Evolutionary conservation across 331 rosid species (phyloP).

Genomic region (Pyracantha coccinea): DNA sequence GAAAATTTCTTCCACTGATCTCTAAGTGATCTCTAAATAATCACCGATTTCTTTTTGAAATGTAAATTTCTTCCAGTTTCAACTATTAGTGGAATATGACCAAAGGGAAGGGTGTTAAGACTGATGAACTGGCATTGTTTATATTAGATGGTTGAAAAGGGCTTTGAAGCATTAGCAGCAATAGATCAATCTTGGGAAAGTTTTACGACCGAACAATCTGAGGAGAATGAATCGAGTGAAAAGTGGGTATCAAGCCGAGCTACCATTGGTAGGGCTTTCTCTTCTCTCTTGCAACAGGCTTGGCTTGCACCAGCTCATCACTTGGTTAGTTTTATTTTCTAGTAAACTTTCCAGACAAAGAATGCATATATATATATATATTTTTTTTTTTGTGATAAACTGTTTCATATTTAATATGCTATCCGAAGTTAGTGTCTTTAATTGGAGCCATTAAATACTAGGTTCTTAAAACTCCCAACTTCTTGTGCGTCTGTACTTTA

Average conservation of each 20-base stretch:
- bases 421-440: background rate
- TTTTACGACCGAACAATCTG: conserved; percentile 48
- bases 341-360: conserved; percentile 1
- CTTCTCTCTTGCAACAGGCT: conserved; percentile 74
- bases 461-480: background rate
- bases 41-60: background rate
- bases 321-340: conserved; percentile 43
- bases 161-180: conserved; percentile 64
- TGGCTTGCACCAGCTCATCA: conserved; percentile 54
- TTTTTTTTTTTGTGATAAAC: background rate
- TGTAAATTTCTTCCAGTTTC: background rate
- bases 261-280: conserved; percentile 49
- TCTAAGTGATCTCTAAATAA: background rate
- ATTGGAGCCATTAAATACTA: background rate
- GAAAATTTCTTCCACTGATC: too few relatives aligned
- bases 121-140: conserved; percentile 7
- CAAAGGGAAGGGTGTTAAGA: background rate
- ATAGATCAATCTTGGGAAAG: conserved; percentile 75
- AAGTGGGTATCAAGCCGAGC: conserved; percentile 45
- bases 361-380: background rate
- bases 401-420: background rate
- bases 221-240: conserved; percentile 38
- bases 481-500: background rate
- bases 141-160: conserved; percentile 67
- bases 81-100: conserved; percentile 4